Conservation (phyloP, 2,329 filamentous ascomycete genomes). For the Scleromitrula shiraiana region DNA sequence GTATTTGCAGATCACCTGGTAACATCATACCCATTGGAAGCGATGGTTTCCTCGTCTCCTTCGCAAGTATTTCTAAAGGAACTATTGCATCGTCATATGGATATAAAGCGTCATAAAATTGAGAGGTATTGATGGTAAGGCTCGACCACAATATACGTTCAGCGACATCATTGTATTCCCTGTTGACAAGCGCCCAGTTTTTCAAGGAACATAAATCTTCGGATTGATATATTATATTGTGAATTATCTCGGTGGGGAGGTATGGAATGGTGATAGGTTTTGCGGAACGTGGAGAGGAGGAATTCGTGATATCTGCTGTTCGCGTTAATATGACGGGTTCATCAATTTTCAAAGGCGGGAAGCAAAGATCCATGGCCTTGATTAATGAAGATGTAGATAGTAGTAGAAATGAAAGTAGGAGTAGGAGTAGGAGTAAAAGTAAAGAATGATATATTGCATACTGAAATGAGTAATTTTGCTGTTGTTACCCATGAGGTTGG, state of each 20-base stretch:
- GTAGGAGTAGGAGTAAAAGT: no score
- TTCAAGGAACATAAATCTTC: slow-evolving; percentile 10
- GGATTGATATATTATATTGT: slow-evolving; percentile 6
- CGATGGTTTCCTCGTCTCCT: neutral
- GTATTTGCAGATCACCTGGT: neutral
- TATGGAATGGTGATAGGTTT: slow-evolving; percentile 6
- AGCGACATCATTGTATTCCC: slow-evolving; percentile 4
- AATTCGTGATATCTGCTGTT: slow-evolving; percentile 2
- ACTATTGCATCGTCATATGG: slow-evolving; percentile 4
- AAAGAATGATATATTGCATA: neutral
- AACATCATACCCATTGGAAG: neutral
- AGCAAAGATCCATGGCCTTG: neutral
- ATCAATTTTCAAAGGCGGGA: neutral
- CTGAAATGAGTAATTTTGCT: neutral
- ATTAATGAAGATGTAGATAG: no score
- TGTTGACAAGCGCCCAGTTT: slow-evolving; percentile 6
- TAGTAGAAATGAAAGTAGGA: no score
- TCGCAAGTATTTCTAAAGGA: neutral
- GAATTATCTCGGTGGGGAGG: slow-evolving; percentile 6
- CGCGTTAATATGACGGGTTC: neutral
- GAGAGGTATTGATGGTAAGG: slow-evolving; percentile 7
- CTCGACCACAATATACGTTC: slow-evolving; percentile 9
- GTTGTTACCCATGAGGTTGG: neutral
- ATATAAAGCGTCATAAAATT: slow-evolving; percentile 6
- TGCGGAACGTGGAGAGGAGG: neutral